A percentile compares a stretch with the other conserved stretches of the same genome.
phyloP scores from a whole-genome alignment of 2,329 filamentous ascomycete genomes.

The Orbilia brochopaga region DNA sequence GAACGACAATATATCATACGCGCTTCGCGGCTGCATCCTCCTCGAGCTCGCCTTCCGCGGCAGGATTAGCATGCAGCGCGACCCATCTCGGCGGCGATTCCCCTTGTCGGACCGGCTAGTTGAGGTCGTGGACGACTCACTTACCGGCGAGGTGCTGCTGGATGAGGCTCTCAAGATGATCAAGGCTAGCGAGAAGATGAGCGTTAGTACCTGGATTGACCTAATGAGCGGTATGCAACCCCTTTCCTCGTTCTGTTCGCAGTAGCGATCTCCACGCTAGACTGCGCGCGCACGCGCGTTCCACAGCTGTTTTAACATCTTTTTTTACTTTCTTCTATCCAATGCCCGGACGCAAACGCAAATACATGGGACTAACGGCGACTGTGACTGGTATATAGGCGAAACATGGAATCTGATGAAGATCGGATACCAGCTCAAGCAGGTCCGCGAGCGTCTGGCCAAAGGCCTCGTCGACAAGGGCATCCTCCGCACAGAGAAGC shows the following conservation, averaged over 20 bases:
- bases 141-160: conserved; percentile 94
- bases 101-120: conserved; percentile 91
- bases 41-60: conserved; percentile 95
- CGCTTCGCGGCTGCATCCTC: conserved; percentile 95
- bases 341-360: conserved; percentile 1
- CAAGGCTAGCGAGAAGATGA: conserved; percentile 99
- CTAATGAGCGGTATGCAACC: conserved; percentile 84
- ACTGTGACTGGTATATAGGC: too few relatives aligned
- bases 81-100: conserved; percentile 87
- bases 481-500: conserved; percentile 96
- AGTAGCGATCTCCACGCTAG: conserved; percentile 20
- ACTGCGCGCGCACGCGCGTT: conserved; percentile 17
- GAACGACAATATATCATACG: conserved; percentile 99
- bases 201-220: conserved; percentile 98
- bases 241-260: conserved; percentile 10
- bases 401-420: conserved; percentile 99
- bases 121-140: conserved; percentile 93
- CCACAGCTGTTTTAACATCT: too few relatives aligned
- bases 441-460: conserved; percentile 94
- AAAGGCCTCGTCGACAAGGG: conserved; percentile 99
- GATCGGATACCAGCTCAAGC: conserved; percentile 99
- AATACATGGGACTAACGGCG: not conserved
- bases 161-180: conserved; percentile 99
- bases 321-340: conserved; percentile 16
- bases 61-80: conserved; percentile 97